These are phyloP conservation scores for Nigrospora oryzae DNA, from an alignment of 2,329 filamentous ascomycete species.

Conservation along the genomic window DNA sequence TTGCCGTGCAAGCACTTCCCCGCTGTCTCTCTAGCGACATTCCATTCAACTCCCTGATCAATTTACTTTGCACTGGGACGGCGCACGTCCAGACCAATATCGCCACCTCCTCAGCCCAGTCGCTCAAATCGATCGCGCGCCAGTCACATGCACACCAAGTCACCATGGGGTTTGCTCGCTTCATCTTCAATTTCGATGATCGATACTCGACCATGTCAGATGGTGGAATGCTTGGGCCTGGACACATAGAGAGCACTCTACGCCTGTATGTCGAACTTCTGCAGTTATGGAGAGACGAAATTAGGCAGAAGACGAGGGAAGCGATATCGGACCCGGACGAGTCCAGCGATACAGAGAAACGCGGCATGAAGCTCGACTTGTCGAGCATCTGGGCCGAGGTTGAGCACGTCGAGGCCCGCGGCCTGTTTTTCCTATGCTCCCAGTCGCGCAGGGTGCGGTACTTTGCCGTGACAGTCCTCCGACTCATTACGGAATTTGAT, in stretches of 20 bases:
- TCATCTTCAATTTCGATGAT: conserved; percentile 98
- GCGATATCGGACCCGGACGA: conserved; percentile 58
- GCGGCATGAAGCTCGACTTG: conserved; percentile 72
- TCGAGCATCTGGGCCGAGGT: conserved; percentile 88
- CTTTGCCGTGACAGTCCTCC: conserved; percentile 86
- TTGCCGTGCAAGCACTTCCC: conserved; percentile 89
- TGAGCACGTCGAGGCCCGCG: conserved; percentile 93
- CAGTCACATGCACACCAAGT: conserved; percentile 93
- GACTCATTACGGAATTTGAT: conserved; percentile 90
- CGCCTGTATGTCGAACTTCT: conserved; percentile 88
- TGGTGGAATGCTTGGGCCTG: conserved; percentile 87
- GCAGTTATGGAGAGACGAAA: conserved; percentile 96
- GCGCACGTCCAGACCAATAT: conserved; percentile 92
- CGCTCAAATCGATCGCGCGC: conserved; percentile 87
- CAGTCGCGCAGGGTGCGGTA: conserved; percentile 83
- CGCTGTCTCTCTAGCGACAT: conserved; percentile 89
- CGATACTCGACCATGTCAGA: conserved; percentile 97
- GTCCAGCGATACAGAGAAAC: conserved; percentile 53
- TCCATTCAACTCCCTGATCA: conserved; percentile 88
- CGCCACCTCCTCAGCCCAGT: conserved; percentile 83
- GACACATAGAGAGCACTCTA: conserved; percentile 90
- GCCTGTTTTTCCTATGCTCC: conserved; percentile 93
- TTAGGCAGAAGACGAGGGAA: conserved; percentile 75
- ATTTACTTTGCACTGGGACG: conserved; percentile 90
- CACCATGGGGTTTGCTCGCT: conserved; percentile 90